Evolutionary conservation across 495 filamentous ascomycete species (phyloP).

Genomic region (Neohortaea acidophila): DNA sequence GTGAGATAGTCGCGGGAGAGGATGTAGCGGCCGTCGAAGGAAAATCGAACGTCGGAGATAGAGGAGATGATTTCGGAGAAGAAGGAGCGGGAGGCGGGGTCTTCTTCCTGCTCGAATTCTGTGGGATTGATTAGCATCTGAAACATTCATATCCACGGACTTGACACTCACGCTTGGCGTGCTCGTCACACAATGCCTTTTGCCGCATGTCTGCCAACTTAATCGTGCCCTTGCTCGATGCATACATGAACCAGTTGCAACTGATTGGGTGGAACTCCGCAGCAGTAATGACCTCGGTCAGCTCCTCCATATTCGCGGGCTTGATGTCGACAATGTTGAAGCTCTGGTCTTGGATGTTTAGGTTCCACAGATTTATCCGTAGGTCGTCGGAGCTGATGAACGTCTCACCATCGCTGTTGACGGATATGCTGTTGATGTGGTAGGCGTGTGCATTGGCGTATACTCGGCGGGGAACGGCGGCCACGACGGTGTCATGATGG

Average conservation of each 20-base stretch:
- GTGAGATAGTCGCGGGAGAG: constrained; percentile 95
- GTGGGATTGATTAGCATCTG: constrained; percentile 5
- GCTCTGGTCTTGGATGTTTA: constrained; percentile 98
- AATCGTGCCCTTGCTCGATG: constrained; percentile 96
- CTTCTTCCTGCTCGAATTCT: constrained; percentile 99
- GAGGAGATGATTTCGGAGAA: constrained; percentile 99
- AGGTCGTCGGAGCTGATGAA: constrained; percentile 98
- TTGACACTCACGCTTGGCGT: constrained; percentile 89
- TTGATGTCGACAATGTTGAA: constrained; percentile 99
- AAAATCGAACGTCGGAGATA: constrained; percentile 96
- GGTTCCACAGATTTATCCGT: constrained; percentile 95
- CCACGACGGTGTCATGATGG: constrained; percentile 96
- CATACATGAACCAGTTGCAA: constrained; percentile 99
- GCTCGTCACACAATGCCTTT: constrained; percentile 87
- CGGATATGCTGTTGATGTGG: constrained; percentile 99
- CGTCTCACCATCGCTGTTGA: constrained; percentile 97
- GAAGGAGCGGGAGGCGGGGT: constrained; percentile 95
- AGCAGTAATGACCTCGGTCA: constrained; percentile 96
- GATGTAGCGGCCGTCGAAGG: constrained; percentile 89
- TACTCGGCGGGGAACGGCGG: constrained; percentile 83
- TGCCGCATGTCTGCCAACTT: constrained; percentile 97
- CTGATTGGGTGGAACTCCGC: constrained; percentile 94
- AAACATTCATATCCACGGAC: constrained; percentile 7
- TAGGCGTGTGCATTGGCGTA: constrained; percentile 98
- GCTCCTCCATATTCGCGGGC: constrained; percentile 97